Percentiles rank a stretch among this genome's conserved stretches.
These are phyloP conservation scores for Pseudogymnoascus sp. DNA, from an alignment of 2,329 filamentous ascomycete genomes.

Conservation along the genomic window DNA sequence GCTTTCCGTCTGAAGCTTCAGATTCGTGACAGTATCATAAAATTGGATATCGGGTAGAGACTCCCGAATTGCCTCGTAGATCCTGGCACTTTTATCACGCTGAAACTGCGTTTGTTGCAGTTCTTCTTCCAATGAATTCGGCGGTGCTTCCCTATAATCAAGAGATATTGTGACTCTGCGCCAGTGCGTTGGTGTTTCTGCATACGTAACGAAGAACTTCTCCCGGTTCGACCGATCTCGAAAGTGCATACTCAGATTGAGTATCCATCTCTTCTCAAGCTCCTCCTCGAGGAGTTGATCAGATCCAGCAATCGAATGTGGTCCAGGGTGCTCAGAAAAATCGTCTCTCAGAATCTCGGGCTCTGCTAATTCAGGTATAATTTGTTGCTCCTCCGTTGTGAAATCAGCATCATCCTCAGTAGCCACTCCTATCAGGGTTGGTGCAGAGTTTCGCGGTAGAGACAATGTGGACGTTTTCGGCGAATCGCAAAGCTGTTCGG, in stretches of 20 bases:
- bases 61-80: constrained; percentile 90
- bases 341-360: not conserved
- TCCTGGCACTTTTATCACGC: constrained; percentile 82
- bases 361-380: constrained; percentile 11
- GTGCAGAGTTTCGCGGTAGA: constrained; percentile 23
- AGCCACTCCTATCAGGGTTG: constrained; percentile 22
- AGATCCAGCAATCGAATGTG: constrained; percentile 9
- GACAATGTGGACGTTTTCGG: constrained; percentile 16
- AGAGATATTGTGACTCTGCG: constrained; percentile 85
- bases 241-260: constrained; percentile 98
- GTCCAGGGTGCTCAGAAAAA: not conserved
- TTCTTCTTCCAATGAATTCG: constrained; percentile 78
- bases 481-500: constrained; percentile 18
- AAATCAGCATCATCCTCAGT: constrained; percentile 17
- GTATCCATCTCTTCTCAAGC: constrained; percentile 82
- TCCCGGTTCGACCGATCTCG: constrained; percentile 85
- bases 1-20: constrained; percentile 84
- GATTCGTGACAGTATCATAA: constrained; percentile 89
- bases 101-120: constrained; percentile 71
- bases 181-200: constrained; percentile 71
- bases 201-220: constrained; percentile 96
- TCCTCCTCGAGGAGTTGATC: constrained; percentile 59
- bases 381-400: constrained; percentile 12
- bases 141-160: constrained; percentile 76
- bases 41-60: constrained; percentile 91